A percentile compares a stretch with the other conserved stretches of the same genome.
These are phyloP conservation scores for Prinsepia uniflora DNA, from an alignment of 306 rosid species.

Conservation along the genomic window DNA sequence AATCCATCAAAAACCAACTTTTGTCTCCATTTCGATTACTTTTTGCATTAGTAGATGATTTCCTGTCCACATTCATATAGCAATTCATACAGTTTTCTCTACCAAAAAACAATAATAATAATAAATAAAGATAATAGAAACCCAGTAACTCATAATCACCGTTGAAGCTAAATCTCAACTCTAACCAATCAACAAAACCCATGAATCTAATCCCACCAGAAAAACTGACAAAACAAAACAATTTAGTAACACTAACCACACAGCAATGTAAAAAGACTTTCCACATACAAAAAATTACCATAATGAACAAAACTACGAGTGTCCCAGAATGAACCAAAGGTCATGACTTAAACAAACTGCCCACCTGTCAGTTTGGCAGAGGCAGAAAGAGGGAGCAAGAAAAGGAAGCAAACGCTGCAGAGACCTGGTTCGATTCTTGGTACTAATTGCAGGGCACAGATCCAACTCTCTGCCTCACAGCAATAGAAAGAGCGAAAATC, in stretches of 20 bases:
- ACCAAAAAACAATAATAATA: not conserved
- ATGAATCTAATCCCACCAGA: not conserved
- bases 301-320: not conserved
- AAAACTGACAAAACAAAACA: not conserved
- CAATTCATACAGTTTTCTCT: not conserved
- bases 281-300: not conserved
- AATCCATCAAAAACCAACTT: not conserved
- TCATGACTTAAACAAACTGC: not conserved
- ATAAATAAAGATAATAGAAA: not conserved
- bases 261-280: not conserved
- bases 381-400: not conserved
- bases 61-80: not conserved
- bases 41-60: not conserved
- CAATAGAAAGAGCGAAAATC: not conserved
- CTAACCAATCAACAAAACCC: not conserved
- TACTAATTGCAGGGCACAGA: not conserved
- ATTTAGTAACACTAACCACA: not conserved
- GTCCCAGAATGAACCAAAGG: not conserved
- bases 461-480: not conserved
- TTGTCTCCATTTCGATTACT: not conserved
- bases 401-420: too few species aligned
- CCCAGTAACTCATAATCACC: not conserved
- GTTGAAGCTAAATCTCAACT: not conserved
- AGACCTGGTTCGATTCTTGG: not conserved
- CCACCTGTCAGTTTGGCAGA: not conserved